Percentiles rank a stretch among this genome's conserved stretches.
Evolutionary conservation across 768 basidiomycete genomes (phyloP).

Genomic region (Polyporus arcularius): DNA sequence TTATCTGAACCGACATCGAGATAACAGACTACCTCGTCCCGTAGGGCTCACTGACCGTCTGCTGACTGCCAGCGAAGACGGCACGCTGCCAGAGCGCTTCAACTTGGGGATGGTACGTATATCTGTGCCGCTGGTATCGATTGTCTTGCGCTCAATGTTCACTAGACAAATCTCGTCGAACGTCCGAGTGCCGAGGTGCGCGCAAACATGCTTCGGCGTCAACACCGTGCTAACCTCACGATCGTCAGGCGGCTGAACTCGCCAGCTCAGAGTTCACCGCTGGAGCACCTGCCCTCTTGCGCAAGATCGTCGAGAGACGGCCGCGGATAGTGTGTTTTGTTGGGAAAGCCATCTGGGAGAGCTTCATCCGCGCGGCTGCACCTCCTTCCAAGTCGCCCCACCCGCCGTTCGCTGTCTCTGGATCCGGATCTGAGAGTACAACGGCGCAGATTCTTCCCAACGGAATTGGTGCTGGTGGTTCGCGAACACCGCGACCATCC

Average conservation of each 20-base stretch:
- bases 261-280: constrained; percentile 50
- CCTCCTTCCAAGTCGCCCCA: not conserved
- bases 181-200: constrained; percentile 66
- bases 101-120: constrained; percentile 65
- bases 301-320: constrained; percentile 55
- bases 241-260: constrained; percentile 47
- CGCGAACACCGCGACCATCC: no score
- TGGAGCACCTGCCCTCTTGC: constrained; percentile 58
- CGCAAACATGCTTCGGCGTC: not conserved
- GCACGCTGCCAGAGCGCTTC: constrained; percentile 55
- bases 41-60: constrained; percentile 59
- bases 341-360: constrained; percentile 66
- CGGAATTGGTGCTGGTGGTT: no score
- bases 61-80: constrained; percentile 59
- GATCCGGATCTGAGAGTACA: no score
- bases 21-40: not conserved
- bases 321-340: constrained; percentile 79
- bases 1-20: not conserved
- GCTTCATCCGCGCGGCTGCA: constrained; percentile 33
- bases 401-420: not conserved
- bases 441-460: no score
- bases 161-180: constrained; percentile 74
- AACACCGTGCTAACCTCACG: not conserved
- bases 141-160: not conserved
- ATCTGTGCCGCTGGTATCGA: not conserved